Evolutionary conservation across 2,329 filamentous ascomycete species (phyloP), one percentile per base, ranked within the genome.

Genomic region (Sarocladium brachiariae): DNA sequence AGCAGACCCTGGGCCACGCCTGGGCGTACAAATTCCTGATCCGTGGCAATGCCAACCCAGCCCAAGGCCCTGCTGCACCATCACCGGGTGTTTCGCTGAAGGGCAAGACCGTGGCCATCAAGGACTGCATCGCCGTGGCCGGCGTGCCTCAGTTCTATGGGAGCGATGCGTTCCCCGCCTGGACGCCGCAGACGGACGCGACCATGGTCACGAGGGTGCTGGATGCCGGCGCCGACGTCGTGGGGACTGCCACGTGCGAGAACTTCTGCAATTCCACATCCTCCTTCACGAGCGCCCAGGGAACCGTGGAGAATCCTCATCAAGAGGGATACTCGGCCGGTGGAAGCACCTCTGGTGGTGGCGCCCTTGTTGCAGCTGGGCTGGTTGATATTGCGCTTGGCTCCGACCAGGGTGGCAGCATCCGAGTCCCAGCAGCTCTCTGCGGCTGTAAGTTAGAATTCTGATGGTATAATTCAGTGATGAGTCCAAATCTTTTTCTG

Each of bases 81-180:
- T n/a, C n/a, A n/a, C n/a, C n/a, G n/a, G n/a, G n/a, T n/a, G n/a
- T n/a, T n/a, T 27, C 49, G 3, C 51, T 75, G n/a, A 63, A 54
- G 49, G 72, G 70, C 0, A 78, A 73, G 47, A 72, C 68, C 0
- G 57, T 78, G 2, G 75, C 73, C 52, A 53, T 80, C 13, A 80
- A 80, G 56, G 77, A 81, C 54, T 76, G 75, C 25, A 73, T 80
- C 33, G 71, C 73, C 3, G 75, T 80, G 1, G 75, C 75, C 2
- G 73, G 70, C 0, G 73, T 81, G 1, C 76, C 77, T 0, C 74
- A 77, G 49, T 69, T 78, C 50, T 70, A 73, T 37, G 75, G 77
- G 1, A 79, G 71, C 37, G 72, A 78, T 54, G 70, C 71, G 13
- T 74, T 71, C 52, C 67, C 59, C 1, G 66, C 69, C 0, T 80